Base-by-base conservation (phyloP, 495 filamentous ascomycete genomes). In the Penicillium bialowiezense region DNA sequence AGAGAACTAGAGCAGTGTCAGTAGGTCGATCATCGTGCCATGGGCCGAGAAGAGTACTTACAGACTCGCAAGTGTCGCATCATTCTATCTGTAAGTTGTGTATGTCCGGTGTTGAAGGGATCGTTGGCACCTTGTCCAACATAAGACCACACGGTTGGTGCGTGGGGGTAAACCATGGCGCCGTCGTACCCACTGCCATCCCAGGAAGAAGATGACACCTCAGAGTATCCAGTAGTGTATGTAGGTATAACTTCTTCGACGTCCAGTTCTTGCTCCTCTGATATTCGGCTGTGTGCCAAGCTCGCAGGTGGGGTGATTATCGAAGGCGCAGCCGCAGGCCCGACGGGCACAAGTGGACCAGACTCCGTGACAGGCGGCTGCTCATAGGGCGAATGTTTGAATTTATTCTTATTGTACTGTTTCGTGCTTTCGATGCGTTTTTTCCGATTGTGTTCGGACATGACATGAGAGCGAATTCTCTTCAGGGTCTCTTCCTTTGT, bases 361-460 rank as follows among this genome's bases (percentile, higher is more conserved):
- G 63, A 48, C 0, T 59, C 49, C 12, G 63, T 66, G 41, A 68
- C 63, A 7, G 62, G 62, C 0, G 70, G 62, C 44, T 68, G 62
- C 44, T 68, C 68, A 36, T 67, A 76, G 39, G 70, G 63, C 36
- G 73, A 48, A n/a, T 71, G 65, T 31, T 73, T 73, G 62, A 63
- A 74, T 52, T 76, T 73, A 54, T 58, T 65, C 39, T 73, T 76
- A 54, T 72, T 76, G 54, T 73, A 71, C 12, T 67, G 65, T 39
- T 71, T 69, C 3, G 69, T 74, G 35, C 62, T 74, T 15, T 73
- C 71, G 32, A 73, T 51, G 33, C 73, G 59, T 47, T 76, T 76
- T 55, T 74, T 76, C 48, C 73, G 70, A 57, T 76, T 76, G 50
- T 76, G 73, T 43, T 76, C 73, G 24, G 73, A 74, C 73, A 76